phyloP scores from a whole-genome alignment of 2,329 filamentous ascomycete genomes.

The Bisporella sp. region DNA sequence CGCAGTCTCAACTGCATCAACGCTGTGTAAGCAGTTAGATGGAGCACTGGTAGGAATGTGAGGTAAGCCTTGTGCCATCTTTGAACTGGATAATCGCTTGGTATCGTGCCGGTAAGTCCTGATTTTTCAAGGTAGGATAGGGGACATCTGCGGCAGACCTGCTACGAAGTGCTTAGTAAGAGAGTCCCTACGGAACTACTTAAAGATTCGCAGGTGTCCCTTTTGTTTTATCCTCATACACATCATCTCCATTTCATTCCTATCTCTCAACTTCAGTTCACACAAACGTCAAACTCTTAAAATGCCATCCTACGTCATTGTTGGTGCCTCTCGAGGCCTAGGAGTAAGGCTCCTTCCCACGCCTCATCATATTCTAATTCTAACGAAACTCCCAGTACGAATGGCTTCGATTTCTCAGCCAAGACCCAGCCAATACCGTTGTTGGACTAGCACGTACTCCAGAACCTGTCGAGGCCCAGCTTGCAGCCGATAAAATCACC shows the following conservation, averaged over 20 bases:
- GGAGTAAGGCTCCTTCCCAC: constrained; percentile 7
- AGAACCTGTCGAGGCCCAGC: constrained; percentile 34
- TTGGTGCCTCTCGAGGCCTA: constrained; percentile 15
- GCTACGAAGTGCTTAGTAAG: too few relatives aligned
- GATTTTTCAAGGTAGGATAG: too few relatives aligned
- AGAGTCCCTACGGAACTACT: too few relatives aligned
- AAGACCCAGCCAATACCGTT: constrained; percentile 35
- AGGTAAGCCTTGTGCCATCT: too few relatives aligned
- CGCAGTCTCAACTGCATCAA: too few relatives aligned
- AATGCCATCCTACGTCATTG: constrained; percentile 17
- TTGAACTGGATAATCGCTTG: too few relatives aligned
- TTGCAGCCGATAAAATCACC: constrained; percentile 20
- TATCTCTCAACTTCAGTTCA: background rate
- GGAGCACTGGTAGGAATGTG: too few relatives aligned
- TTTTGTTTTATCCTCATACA: too few relatives aligned
- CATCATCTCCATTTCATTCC: background rate
- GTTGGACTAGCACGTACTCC: constrained; percentile 43
- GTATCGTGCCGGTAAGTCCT: too few relatives aligned
- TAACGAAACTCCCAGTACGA: constrained; percentile 34
- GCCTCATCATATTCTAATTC: background rate
- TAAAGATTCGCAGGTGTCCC: too few relatives aligned
- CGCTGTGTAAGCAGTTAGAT: too few relatives aligned
- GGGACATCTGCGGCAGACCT: too few relatives aligned
- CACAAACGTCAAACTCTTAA: background rate
- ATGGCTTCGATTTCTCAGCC: constrained; percentile 40